These are phyloP conservation scores for Prosopis cineraria DNA, from an alignment of 306 rosid species.

Conservation along the genomic window DNA sequence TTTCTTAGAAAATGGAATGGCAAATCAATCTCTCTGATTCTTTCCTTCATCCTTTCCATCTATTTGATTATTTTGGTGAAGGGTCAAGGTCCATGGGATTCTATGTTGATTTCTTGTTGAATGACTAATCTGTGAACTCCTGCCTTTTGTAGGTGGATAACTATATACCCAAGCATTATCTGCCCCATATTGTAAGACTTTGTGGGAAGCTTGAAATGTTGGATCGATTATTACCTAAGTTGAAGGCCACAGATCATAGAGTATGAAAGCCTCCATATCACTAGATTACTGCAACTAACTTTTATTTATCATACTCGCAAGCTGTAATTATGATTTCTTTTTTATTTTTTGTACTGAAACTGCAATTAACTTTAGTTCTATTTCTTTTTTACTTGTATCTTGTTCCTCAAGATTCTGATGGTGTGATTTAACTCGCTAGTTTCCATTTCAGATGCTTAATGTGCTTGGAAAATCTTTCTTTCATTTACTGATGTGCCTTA, in stretches of 20 bases:
- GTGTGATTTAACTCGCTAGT: not conserved
- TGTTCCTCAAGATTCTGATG: conserved; percentile 14
- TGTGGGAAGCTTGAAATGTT: conserved; percentile 99
- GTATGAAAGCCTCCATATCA: conserved; percentile 49
- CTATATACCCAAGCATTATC: conserved; percentile 88
- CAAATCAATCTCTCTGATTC: not conserved
- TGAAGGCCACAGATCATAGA: conserved; percentile 98
- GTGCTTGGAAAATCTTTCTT: conserved; percentile 22
- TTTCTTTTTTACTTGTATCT: not conserved
- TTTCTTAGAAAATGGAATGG: conserved; percentile 24
- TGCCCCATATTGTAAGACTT: conserved; percentile 85
- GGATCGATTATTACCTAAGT: conserved; percentile 91
- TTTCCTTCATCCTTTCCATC: not conserved
- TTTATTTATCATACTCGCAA: not conserved
- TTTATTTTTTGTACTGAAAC: not conserved
- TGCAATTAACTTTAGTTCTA: conserved; percentile 12
- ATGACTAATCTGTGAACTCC: conserved; percentile 23
- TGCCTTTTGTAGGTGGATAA: conserved; percentile 70
- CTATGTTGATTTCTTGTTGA: conserved; percentile 14
- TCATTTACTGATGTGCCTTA: not conserved
- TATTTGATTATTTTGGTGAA: conserved; percentile 22
- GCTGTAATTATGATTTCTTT: conserved; percentile 8
- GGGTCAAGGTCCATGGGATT: conserved; percentile 26
- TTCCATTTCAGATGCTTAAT: conserved; percentile 19
- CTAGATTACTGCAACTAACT: not conserved